Base-by-base conservation (phyloP, 2,329 filamentous ascomycete species). In the Knoxdaviesia proteae region DNA sequence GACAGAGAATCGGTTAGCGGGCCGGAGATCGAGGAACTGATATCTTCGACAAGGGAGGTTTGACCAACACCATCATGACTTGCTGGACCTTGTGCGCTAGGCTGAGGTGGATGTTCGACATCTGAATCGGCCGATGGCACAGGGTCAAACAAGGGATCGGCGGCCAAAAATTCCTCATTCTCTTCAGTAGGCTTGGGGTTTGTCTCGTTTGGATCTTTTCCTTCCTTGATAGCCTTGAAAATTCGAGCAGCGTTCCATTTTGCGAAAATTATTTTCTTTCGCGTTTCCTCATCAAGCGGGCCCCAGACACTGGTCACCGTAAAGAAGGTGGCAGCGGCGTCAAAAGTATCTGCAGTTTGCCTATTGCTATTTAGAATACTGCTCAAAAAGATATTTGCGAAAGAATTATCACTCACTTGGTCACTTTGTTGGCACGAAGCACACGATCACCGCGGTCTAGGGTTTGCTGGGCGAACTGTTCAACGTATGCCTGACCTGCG, bases 231-330 rank as follows among this genome's bases (percentile, higher is more conserved):
- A 7, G 90, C 90, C 60, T 84, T 94, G 10, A 82, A 68, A 54
- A 98, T 98, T 45, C 90, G 75, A 34, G 88, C 65, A 2, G 88
- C 87, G 57, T 96, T 92, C 70, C 84, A 98, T 59, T 96, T 98
- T 37, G 88, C 86, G 56, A 84, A 98, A 58, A 92, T 94, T 60
- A 88, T 84, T 65, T 94, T 96, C 43, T 84, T 74, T 36, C 76
- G 68, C 20, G 78, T 74, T 53, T 96, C 86, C 1, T 71, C 61
- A 34, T 93, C 83, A 7, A 78, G 63, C 0, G 72, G 61, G 5
- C 76, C 79, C 86, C 88, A 98, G 52, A 94, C 80, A 48, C 78
- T 78, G 44, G 84, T 71, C 5, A 96, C 67, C 50, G 94, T 84
- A 53, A 96, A 77, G 58, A 98, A 96, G 0, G 86, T 93, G 0